Percentiles rank a stretch among this genome's conserved stretches.
phyloP scores from a whole-genome alignment of 768 basidiomycete genomes.

The Collybia sordida region DNA sequence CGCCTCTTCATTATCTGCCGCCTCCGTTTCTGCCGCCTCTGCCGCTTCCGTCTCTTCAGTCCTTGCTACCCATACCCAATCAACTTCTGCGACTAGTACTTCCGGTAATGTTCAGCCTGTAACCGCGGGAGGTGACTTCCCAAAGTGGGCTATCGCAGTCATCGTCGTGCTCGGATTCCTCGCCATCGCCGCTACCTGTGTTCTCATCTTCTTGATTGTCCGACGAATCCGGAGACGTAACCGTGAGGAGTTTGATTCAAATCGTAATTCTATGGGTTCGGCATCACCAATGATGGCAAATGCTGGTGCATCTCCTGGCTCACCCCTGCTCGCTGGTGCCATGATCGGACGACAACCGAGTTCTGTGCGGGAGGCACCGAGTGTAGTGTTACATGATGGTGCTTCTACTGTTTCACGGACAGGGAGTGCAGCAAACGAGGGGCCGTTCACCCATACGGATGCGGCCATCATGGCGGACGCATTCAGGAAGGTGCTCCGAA shows the following conservation, averaged over 20 bases:
- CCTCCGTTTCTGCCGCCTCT: constrained; percentile 33
- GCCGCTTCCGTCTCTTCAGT: constrained; percentile 18
- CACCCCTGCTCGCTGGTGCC: constrained; percentile 30
- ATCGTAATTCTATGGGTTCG: constrained; percentile 77
- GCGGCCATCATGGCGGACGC: constrained; percentile 94
- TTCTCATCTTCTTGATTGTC: constrained; percentile 72
- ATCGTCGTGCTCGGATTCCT: constrained; percentile 85
- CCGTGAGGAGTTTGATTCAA: constrained; percentile 40
- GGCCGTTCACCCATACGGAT: constrained; percentile 79
- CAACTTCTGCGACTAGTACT: constrained; percentile 12
- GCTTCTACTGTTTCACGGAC: constrained; percentile 69
- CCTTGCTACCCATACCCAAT: constrained; percentile 10
- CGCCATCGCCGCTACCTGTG: constrained; percentile 68
- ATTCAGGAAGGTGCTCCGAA: constrained; percentile 83
- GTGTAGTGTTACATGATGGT: constrained; percentile 62
- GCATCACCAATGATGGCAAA: constrained; percentile 83
- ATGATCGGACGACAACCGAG: constrained; percentile 26
- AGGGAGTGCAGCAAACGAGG: constrained; percentile 60
- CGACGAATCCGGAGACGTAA: constrained; percentile 61
- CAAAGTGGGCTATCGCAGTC: constrained; percentile 90
- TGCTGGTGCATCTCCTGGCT: constrained; percentile 26
- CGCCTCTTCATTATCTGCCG: constrained; percentile 45
- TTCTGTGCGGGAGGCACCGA: constrained; percentile 34
- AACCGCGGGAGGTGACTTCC: constrained; percentile 48
- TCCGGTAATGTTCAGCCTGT: constrained; percentile 48